phyloP scores from a whole-genome alignment of 78 protist species.

The Polysphondylium violaceum region DNA sequence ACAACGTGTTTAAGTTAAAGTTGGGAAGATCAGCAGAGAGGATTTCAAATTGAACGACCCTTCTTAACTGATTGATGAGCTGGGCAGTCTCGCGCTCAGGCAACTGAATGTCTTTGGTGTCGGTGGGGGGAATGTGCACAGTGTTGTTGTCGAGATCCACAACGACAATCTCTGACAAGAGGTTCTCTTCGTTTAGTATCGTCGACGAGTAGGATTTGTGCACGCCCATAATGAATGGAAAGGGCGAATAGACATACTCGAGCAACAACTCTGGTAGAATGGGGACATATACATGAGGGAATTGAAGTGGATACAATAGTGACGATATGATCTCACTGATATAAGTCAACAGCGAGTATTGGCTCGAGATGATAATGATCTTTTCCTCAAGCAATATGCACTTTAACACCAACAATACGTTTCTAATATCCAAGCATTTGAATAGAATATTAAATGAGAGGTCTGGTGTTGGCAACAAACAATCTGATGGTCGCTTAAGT shows the following conservation, averaged over 20 bases:
- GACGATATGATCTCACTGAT: conserved; percentile 40
- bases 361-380: conserved; percentile 38
- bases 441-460: conserved; percentile 45
- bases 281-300: conserved; percentile 83
- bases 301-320: conserved; percentile 32
- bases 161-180: conserved; percentile 42
- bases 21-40: conserved; percentile 55
- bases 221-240: conserved; percentile 78
- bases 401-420: conserved; percentile 39
- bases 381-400: conserved; percentile 63
- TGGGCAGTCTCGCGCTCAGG: conserved; percentile 48
- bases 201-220: conserved; percentile 45
- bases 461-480: conserved; percentile 69
- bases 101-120: conserved; percentile 7
- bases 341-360: conserved; percentile 58
- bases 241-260: conserved; percentile 69
- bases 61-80: conserved; percentile 29
- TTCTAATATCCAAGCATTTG: conserved; percentile 58
- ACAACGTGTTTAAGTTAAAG: conserved; percentile 30
- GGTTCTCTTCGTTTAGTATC: conserved; percentile 43
- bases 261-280: conserved; percentile 72
- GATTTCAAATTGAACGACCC: conserved; percentile 52
- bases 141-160: conserved; percentile 64
- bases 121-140: conserved; percentile 22
- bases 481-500: conserved; percentile 38